Evolutionary conservation across 2,329 filamentous ascomycete genomes (phyloP), one percentile per base, ranked within the genome.

Genomic region (Ophiocordyceps camponoti-rufipedis): DNA sequence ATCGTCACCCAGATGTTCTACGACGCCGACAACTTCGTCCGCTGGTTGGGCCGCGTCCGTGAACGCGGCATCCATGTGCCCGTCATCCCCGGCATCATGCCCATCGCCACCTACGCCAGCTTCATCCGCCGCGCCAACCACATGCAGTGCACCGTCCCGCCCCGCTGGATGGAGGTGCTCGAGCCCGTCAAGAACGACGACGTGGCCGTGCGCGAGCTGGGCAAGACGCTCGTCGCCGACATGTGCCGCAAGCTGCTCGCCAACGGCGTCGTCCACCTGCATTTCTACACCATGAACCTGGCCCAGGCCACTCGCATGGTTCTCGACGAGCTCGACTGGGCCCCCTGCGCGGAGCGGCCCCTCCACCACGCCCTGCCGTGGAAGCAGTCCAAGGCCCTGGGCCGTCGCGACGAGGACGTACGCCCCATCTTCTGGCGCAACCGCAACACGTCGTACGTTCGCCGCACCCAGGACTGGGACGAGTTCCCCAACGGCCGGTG

Each of bases 1-100:
- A 84, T 98, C 51, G 85, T 98, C 45, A 96, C 91, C 0, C 91
- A 98, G 67, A 98, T 98, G 91, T 96, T 96, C 66, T 98, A 98
- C 69, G 89, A 98, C 57, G 88, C 78, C 44, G 89, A 98, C 57
- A 89, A 91, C 59, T 98, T 98, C 64, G 65, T 96, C 45, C 75
- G 80, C 45, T 98, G 91, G 91, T 83, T 93, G 35, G 70, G 75
- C 53, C 91, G 85, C 60, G 87, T 89, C 48, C 82, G 88, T 44
- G 85, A 80, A 45, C 80, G 78, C 56, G 91, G 91, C 43, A 89
- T 98, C 57, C 80, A 68, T 28, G 70, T 91, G 31, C 85, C 85
- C 14, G 91, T 94, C 52, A 75, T 93, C 43, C 83, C 84, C 3
- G 87, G 86, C 23, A 89, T 89, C 58, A 89, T 93, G 82, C 61